Evolutionary conservation across 441 rosid genomes (phyloP).

Genomic region (Raphanus hybrid): DNA sequence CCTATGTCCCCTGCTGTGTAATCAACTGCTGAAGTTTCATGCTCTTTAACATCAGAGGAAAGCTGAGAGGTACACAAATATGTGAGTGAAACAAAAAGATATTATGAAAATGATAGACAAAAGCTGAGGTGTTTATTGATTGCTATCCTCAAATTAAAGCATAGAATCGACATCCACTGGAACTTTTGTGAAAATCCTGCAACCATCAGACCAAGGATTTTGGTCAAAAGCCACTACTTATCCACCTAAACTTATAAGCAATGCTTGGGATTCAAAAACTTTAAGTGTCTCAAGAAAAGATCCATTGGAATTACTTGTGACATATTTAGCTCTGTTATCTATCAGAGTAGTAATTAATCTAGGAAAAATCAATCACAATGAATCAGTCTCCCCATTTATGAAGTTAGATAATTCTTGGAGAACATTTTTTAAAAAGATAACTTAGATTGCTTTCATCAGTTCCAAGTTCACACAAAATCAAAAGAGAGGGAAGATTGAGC

Average conservation of each 20-base stretch:
- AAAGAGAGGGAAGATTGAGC: too few relatives aligned
- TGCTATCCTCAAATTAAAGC: background rate
- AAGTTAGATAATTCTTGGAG: background rate
- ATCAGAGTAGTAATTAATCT: too few relatives aligned
- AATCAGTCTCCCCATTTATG: background rate
- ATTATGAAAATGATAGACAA: too few relatives aligned
- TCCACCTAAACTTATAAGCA: slow-evolving; percentile 29
- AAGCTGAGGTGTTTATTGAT: background rate
- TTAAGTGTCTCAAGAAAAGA: background rate
- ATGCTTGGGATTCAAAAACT: slow-evolving; percentile 19
- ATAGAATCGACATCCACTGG: slow-evolving; percentile 20
- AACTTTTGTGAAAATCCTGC: slow-evolving; percentile 28
- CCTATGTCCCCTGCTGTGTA: too few relatives aligned
- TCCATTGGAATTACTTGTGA: too few relatives aligned
- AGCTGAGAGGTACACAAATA: too few relatives aligned
- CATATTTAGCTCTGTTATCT: too few relatives aligned
- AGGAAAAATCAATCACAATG: background rate
- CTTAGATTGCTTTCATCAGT: background rate
- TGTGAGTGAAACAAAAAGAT: too few relatives aligned
- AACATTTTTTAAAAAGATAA: background rate
- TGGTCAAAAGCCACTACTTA: background rate
- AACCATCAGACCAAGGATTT: background rate
- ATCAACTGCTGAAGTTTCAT: too few relatives aligned
- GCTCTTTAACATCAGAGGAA: too few relatives aligned
- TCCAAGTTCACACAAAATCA: too few relatives aligned